Conservation (phyloP, 495 filamentous ascomycete species). For the Aspergillus heteromorphus region DNA sequence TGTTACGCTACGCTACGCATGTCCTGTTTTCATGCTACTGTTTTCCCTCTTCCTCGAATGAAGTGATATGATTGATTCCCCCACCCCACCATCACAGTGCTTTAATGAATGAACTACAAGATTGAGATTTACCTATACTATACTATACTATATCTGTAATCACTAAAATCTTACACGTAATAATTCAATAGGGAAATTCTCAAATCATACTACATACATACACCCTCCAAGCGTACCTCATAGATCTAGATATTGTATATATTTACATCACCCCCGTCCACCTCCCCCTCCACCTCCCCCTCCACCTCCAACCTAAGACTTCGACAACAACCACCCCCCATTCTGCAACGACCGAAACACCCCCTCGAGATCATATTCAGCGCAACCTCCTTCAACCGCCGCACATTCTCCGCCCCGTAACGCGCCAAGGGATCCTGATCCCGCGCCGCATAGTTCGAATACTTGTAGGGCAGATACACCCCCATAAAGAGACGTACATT, state of each 20-base stretch:
- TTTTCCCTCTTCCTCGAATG: background rate
- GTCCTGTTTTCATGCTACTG: background rate
- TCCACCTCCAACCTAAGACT: background rate
- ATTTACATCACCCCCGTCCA: background rate
- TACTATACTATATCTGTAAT: too few relatives aligned
- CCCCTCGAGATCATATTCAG: background rate
- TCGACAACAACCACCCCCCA: background rate
- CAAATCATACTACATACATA: too few relatives aligned
- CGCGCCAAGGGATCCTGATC: conserved; percentile 2
- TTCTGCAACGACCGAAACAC: conserved; percentile 6
- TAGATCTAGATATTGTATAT: too few relatives aligned
- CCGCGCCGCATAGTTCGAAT: conserved; percentile 18
- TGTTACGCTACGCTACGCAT: conserved; percentile 8
- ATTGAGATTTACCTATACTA: too few relatives aligned
- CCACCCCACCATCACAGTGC: background rate
- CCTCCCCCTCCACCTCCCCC: background rate
- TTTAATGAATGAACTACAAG: too few relatives aligned
- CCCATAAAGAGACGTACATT: conserved; percentile 11
- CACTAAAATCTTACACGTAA: too few relatives aligned
- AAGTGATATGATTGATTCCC: background rate
- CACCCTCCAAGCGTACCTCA: too few relatives aligned
- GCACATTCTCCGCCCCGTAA: conserved; percentile 1
- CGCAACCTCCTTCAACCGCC: conserved; percentile 2
- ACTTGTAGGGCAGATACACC: conserved; percentile 48
- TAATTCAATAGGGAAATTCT: too few relatives aligned